Percentiles rank a stretch among this genome's conserved stretches.
Evolutionary conservation across 768 basidiomycete species (phyloP).

Genomic region (Dendrothele bispora): DNA sequence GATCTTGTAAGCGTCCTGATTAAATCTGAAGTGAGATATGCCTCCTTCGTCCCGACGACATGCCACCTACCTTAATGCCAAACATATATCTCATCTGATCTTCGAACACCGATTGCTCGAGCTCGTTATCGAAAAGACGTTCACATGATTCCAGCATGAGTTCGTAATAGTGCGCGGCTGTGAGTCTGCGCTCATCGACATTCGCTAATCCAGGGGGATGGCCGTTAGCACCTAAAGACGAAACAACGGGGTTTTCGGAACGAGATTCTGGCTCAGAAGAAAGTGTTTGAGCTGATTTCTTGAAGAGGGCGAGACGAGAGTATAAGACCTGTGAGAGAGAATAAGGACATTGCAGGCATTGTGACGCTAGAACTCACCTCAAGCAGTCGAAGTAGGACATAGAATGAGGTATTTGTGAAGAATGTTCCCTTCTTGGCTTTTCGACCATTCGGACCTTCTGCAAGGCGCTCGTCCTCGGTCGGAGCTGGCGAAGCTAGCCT

Average conservation of each 20-base stretch:
- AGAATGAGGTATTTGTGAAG: constrained; percentile 89
- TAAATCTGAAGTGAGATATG: no score
- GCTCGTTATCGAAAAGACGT: constrained; percentile 86
- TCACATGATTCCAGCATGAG: constrained; percentile 86
- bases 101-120: constrained; percentile 86
- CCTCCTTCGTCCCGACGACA: no score
- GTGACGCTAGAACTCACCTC: constrained; percentile 57
- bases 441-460: constrained; percentile 30
- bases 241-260: constrained; percentile 11
- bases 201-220: constrained; percentile 25
- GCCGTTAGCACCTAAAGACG: no score
- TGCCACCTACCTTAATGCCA: constrained; percentile 64
- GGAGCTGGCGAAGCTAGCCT: constrained; percentile 62
- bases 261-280: constrained; percentile 17
- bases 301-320: constrained; percentile 77
- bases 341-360: constrained; percentile 3
- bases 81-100: constrained; percentile 89
- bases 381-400: constrained; percentile 78
- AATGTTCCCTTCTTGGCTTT: constrained; percentile 57
- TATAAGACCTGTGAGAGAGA: constrained; percentile 65
- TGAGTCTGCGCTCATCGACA: constrained; percentile 35
- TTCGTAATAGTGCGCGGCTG: constrained; percentile 74
- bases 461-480: constrained; percentile 40
- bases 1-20: constrained; percentile 79
- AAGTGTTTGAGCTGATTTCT: constrained; percentile 58